Evolutionary conservation across 495 filamentous ascomycete species (phyloP).

Genomic region (Penicillium angulare): DNA sequence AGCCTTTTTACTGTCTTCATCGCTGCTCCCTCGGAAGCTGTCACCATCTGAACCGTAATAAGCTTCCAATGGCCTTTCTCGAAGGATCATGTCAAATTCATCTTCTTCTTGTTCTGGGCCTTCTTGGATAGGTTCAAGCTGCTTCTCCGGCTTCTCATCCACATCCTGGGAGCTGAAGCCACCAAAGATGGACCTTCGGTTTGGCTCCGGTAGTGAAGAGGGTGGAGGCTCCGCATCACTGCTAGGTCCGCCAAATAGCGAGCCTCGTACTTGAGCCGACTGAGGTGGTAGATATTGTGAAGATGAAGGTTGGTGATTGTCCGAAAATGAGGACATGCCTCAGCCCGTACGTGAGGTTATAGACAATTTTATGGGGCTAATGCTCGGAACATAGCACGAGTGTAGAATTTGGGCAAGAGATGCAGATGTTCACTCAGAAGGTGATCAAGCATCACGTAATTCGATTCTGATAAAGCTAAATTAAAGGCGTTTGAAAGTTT

Average conservation of each 20-base stretch:
- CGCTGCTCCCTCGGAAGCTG: slow-evolving; percentile 24
- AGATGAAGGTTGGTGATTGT: slow-evolving; percentile 15
- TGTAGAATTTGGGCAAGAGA: not conserved
- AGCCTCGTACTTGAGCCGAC: slow-evolving; percentile 36
- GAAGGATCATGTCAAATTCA: slow-evolving; percentile 26
- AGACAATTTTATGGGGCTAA: not conserved
- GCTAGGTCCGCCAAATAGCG: slow-evolving; percentile 40
- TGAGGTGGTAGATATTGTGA: slow-evolving; percentile 28
- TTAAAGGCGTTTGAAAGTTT: not conserved
- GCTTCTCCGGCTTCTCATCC: slow-evolving; percentile 9
- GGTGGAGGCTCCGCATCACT: slow-evolving; percentile 29
- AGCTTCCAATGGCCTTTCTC: slow-evolving; percentile 13
- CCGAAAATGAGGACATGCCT: slow-evolving; percentile 39
- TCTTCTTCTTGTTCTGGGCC: slow-evolving; percentile 8
- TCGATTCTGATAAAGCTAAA: not conserved
- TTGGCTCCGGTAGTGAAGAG: slow-evolving; percentile 18
- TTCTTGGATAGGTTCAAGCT: slow-evolving; percentile 4
- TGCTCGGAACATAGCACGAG: slow-evolving; percentile 10
- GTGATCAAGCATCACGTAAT: slow-evolving; percentile 8
- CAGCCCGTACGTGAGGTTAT: slow-evolving; percentile 1
- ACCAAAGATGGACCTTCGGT: slow-evolving; percentile 34
- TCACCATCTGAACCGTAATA: slow-evolving; percentile 26
- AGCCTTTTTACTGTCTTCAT: too few species aligned
- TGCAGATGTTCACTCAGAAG: not conserved
- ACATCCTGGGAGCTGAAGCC: slow-evolving; percentile 28